phyloP scores from a whole-genome alignment of 164 flowering plant genomes.

The Aristolochia fimbriata region DNA sequence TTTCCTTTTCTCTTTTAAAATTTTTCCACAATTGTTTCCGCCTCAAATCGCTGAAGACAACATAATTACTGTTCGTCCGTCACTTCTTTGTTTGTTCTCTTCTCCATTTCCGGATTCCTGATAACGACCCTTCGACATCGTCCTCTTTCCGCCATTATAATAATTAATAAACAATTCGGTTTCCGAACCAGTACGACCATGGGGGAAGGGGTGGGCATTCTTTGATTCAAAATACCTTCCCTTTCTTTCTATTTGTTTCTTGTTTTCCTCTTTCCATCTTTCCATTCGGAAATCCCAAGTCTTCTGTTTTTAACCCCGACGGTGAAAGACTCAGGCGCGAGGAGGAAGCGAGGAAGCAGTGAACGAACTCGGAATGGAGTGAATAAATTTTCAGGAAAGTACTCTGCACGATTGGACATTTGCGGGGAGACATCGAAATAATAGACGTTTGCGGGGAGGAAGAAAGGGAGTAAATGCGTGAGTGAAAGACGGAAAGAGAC shows the following conservation, averaged over 20 bases:
- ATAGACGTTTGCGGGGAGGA: not conserved
- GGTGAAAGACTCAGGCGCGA: no score
- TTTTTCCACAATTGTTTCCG: not conserved
- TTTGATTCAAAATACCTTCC: not conserved
- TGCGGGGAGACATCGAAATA: conserved; percentile 4
- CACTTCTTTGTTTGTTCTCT: conserved; percentile 10
- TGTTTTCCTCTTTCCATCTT: no score
- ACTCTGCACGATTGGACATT: no score
- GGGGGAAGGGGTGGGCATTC: no score
- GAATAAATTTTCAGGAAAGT: no score
- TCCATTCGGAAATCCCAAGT: no score
- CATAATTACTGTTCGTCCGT: conserved; percentile 12
- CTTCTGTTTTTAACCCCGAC: no score
- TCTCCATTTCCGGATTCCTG: conserved; percentile 14
- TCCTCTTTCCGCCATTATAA: conserved; percentile 4
- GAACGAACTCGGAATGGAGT: no score
- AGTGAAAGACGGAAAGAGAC: not conserved
- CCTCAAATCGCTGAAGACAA: conserved; percentile 2
- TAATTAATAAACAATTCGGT: not conserved
- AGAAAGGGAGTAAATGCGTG: not conserved
- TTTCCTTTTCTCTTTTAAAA: not conserved
- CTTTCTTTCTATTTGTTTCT: not conserved
- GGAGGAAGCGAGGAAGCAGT: no score
- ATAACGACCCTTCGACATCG: conserved; percentile 7
- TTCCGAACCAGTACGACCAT: not conserved